phyloP scores from a whole-genome alignment of 176 grass and related monocot genomes.

The Zea mays region Zm-B73-REFERENCE-NAM-5.0 NC_050097.1:90501-91000 shows the following conservation, averaged over 20 bases:
- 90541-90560: constrained; percentile 90
- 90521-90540: constrained; percentile 91
- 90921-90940: neutral
- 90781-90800: constrained; percentile 36
- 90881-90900: neutral
- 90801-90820: neutral
- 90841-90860: constrained; percentile 16
- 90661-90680: constrained; percentile 75
- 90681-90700: constrained; percentile 69
- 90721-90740: constrained; percentile 54
- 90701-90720: constrained; percentile 75
- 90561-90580: constrained; percentile 74
- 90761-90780: constrained; percentile 73
- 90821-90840: neutral
- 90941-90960: constrained; percentile 16
- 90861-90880: constrained; percentile 9
- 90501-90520: constrained; percentile 81
- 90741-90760: constrained; percentile 78
- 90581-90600: constrained; percentile 55
- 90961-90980: neutral
- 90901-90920: neutral
- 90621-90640: neutral
- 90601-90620: no score
- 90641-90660: neutral
- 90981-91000: neutral